phyloP scores from a whole-genome alignment of 441 rosid genomes.

The Rhodomyrtus psidioides region DNA sequence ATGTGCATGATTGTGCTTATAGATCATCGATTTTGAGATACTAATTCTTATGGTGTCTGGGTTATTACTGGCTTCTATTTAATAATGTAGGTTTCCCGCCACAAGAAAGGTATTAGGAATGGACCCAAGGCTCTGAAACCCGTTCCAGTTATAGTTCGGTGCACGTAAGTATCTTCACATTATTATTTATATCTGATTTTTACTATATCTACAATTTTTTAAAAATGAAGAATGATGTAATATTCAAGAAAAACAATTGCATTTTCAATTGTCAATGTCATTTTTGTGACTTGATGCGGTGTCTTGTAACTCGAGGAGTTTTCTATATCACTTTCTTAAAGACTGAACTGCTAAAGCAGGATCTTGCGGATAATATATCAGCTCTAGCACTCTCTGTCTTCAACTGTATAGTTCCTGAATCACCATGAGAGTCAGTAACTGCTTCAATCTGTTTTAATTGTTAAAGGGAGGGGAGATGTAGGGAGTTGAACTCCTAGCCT shows the following conservation, averaged over 20 bases:
- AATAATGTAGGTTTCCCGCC: constrained; percentile 52
- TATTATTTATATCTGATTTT: not conserved
- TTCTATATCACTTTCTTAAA: not conserved
- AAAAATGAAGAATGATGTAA: not conserved
- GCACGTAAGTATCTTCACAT: constrained; percentile 42
- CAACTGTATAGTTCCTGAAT: not conserved
- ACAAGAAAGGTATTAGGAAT: constrained; percentile 81
- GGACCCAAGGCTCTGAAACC: constrained; percentile 92
- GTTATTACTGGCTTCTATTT: not conserved
- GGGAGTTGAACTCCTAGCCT: no score
- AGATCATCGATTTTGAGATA: not conserved
- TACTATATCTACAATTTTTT: no score
- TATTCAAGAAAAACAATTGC: not conserved
- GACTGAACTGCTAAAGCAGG: not conserved
- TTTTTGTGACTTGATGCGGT: not conserved
- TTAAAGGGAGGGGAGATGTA: no score
- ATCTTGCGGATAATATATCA: not conserved
- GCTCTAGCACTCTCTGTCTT: not conserved
- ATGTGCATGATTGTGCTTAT: not conserved
- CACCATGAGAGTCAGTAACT: no score
- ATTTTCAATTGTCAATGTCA: not conserved
- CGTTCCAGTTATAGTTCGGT: constrained; percentile 64
- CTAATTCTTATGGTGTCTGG: not conserved
- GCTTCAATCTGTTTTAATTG: no score
- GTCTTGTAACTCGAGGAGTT: not conserved